Base-by-base conservation (phyloP, 495 filamentous ascomycete species). In the Aspergillus taichungensis region DNA sequence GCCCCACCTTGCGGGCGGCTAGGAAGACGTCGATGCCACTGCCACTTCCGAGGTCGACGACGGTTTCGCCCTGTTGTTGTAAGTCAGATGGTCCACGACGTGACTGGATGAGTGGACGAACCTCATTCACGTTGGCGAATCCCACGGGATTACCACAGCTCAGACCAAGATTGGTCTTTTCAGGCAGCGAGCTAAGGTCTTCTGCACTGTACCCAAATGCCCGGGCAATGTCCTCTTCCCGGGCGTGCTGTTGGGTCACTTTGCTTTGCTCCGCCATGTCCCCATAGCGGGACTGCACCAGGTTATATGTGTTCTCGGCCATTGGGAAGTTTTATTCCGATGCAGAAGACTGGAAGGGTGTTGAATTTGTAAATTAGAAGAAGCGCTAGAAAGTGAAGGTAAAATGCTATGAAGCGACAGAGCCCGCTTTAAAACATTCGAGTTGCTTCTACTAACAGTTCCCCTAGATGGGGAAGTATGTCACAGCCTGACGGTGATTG, bases 71-170 rank as follows among this genome's bases (percentile, higher is more conserved):
- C 70, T 72, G 47, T 50, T 3, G 13, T 32, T 6, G 29, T 12
- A 45, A 13, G 36, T 13, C 1, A 12, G 4, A 3, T 13, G 12
- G 14, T 13, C 10, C 34, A 8, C 6, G 12, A 48, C 12, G n/a
- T 2, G 30, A 27, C 12, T 24, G 42, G 37, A 24, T 5, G 11
- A 39, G 38, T 9, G 27, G 24, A 8, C 12, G 34, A 8, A 52
- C 50, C 41, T 71, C 61, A 42, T 63, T 60, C 12, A 83, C 34
- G 39, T 57, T 71, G 8, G 78, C 71, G 2, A 77, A 59, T 6
- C 68, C 73, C 1, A 80, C 45, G 0, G 80, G 78, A 48, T 83
- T 83, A 6, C 80, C 79, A 50, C 80, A 83, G 56, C 75, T 75
- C 0, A 80, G 50, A 5, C 78, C 78, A 6, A 82, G 61, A 46